Evolutionary conservation across 2,329 filamentous ascomycete genomes (phyloP).

Genomic region (Ophiosphaerella herpotricha): DNA sequence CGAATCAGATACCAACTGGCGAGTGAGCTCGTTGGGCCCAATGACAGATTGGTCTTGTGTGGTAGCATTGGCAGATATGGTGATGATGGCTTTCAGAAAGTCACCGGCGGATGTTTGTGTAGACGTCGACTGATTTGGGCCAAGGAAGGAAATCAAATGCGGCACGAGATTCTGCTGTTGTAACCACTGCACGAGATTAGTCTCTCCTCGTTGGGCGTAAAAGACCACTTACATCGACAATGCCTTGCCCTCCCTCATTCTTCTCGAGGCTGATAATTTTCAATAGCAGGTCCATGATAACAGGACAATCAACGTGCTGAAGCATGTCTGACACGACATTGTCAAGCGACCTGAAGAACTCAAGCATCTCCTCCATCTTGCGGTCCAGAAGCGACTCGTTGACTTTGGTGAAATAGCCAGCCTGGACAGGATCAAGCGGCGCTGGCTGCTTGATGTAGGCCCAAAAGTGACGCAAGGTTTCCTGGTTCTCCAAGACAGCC

Average conservation of each 20-base stretch:
- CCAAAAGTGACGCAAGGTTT: conserved; percentile 85
- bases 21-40: conserved; percentile 93
- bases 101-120: conserved; percentile 97
- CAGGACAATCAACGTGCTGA: conserved; percentile 92
- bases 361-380: conserved; percentile 97
- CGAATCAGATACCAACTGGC: conserved; percentile 84
- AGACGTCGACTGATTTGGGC: conserved; percentile 81
- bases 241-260: conserved; percentile 85
- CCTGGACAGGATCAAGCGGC: conserved; percentile 88
- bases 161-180: conserved; percentile 88
- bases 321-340: conserved; percentile 83
- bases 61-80: conserved; percentile 96
- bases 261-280: conserved; percentile 98
- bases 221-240: conserved; percentile 77
- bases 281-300: conserved; percentile 95
- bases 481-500: conserved; percentile 82
- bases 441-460: conserved; percentile 81
- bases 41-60: conserved; percentile 99
- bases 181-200: conserved; percentile 70
- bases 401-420: conserved; percentile 98
- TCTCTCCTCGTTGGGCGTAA: background rate
- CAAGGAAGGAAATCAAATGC: conserved; percentile 81
- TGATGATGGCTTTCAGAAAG: conserved; percentile 98
- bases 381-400: conserved; percentile 97
- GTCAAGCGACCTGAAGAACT: conserved; percentile 82